Evolutionary conservation across 2,329 filamentous ascomycete species (phyloP).

Genomic region (Penicillium sp.): DNA sequence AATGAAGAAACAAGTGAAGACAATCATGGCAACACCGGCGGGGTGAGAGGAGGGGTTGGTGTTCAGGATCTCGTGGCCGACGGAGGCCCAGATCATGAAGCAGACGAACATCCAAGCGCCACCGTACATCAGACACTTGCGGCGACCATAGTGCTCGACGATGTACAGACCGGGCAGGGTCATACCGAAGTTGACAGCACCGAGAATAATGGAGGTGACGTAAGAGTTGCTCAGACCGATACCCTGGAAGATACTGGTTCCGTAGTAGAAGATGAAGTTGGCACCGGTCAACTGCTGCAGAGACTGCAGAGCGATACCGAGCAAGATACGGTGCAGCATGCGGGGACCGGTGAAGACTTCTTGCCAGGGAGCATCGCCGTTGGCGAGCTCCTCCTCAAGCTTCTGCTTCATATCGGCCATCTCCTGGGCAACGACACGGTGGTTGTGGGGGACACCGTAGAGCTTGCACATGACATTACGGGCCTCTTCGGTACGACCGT

Average conservation of each 20-base stretch:
- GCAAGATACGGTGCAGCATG: slow-evolving; percentile 41
- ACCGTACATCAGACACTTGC: slow-evolving; percentile 58
- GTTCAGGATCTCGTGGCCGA: slow-evolving; percentile 45
- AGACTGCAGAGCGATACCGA: slow-evolving; percentile 41
- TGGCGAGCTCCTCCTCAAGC: slow-evolving; percentile 47
- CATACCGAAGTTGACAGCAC: slow-evolving; percentile 59
- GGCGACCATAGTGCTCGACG: slow-evolving; percentile 61
- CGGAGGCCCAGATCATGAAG: slow-evolving; percentile 51
- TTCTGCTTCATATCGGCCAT: slow-evolving; percentile 52
- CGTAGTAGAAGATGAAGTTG: slow-evolving; percentile 47
- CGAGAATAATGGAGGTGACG: slow-evolving; percentile 59
- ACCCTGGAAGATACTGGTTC: slow-evolving; percentile 55
- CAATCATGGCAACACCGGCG: slow-evolving; percentile 61
- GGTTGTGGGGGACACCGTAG: slow-evolving; percentile 49
- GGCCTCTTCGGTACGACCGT: slow-evolving; percentile 46
- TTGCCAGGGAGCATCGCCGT: slow-evolving; percentile 34
- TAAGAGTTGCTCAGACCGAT: slow-evolving; percentile 60
- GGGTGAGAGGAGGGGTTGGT: slow-evolving; percentile 34
- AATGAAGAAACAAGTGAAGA: slow-evolving; percentile 66
- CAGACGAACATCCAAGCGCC: slow-evolving; percentile 61
- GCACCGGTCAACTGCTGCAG: slow-evolving; percentile 44
- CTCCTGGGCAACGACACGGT: slow-evolving; percentile 48
- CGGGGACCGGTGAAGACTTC: slow-evolving; percentile 42
- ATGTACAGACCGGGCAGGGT: slow-evolving; percentile 62
- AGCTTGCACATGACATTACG: slow-evolving; percentile 47